Conservation (phyloP, 345 rosid genomes). For the Brassica juncea region DNA sequence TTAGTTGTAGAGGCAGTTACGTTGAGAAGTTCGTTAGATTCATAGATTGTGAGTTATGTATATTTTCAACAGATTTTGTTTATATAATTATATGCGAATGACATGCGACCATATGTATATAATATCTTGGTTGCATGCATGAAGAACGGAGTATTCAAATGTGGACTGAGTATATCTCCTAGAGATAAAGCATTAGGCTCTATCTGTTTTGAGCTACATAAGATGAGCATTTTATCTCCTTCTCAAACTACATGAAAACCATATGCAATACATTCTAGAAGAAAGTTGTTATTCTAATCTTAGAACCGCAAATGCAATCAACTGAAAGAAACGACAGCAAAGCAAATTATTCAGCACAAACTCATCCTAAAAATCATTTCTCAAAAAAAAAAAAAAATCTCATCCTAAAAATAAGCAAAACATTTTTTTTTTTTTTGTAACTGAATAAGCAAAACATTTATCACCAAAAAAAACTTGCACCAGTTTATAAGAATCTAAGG, state of each 20-base stretch:
- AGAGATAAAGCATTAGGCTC: not conserved
- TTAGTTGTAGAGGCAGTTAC: not conserved
- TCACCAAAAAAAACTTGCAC: not conserved
- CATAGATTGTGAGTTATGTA: not conserved
- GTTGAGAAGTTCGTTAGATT: not conserved
- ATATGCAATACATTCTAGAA: slow-evolving; percentile 1
- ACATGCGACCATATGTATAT: not conserved
- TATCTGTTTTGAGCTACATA: not conserved
- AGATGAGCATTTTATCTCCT: not conserved
- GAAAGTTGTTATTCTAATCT: slow-evolving; percentile 7
- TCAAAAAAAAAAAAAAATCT: not conserved
- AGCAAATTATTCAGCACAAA: not conserved
- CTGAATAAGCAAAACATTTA: slow-evolving; percentile 2
- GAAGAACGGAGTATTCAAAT: not conserved
- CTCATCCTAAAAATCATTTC: not conserved
- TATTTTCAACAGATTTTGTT: not conserved
- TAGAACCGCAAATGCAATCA: not conserved
- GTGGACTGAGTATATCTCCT: not conserved
- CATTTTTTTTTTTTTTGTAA: too few species aligned
- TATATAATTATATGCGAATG: not conserved
- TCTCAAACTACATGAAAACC: not conserved
- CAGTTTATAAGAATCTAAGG: slow-evolving; percentile 22
- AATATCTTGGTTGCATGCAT: slow-evolving; percentile 11
- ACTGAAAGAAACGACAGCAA: not conserved
- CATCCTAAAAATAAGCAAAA: slow-evolving; percentile 23